Conservation (phyloP, 441 rosid species). For the Populus hybrid region DNA sequence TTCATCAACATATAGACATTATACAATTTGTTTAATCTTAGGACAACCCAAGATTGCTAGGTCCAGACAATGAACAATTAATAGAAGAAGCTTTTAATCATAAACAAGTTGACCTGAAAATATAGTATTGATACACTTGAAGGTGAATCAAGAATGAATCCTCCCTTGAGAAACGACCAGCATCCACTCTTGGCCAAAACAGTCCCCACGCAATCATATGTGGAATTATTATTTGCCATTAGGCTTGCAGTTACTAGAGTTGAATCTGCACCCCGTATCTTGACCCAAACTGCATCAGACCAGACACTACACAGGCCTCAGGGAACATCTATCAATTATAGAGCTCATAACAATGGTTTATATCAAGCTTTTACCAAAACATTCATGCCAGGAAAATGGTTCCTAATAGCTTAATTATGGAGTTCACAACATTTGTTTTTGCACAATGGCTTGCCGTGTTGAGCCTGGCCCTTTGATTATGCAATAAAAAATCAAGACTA, state of each 20-base stretch:
- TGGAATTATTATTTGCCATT: constrained; percentile 40
- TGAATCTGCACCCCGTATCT: constrained; percentile 48
- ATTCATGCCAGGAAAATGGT: not conserved
- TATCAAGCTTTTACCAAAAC: not conserved
- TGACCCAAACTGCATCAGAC: constrained; percentile 59
- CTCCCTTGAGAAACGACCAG: constrained; percentile 97
- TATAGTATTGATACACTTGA: constrained; percentile 40
- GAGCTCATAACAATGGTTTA: not conserved
- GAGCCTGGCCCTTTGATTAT: not conserved
- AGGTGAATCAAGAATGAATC: constrained; percentile 56
- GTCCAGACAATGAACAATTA: not conserved
- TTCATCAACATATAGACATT: not conserved
- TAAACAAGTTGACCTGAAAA: constrained; percentile 42
- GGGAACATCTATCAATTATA: not conserved
- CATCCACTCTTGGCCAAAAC: constrained; percentile 62
- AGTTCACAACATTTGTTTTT: not conserved
- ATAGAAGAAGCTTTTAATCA: not conserved
- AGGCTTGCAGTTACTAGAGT: constrained; percentile 60
- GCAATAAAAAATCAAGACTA: not conserved
- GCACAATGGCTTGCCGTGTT: not conserved
- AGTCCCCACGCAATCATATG: constrained; percentile 56
- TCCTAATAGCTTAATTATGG: not conserved
- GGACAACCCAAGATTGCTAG: not conserved
- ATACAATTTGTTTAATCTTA: not conserved
- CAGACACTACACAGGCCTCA: not conserved